These are phyloP conservation scores for Scedosporium boydii DNA, from an alignment of 2,329 filamentous ascomycete species.

Conservation along the genomic window DNA sequence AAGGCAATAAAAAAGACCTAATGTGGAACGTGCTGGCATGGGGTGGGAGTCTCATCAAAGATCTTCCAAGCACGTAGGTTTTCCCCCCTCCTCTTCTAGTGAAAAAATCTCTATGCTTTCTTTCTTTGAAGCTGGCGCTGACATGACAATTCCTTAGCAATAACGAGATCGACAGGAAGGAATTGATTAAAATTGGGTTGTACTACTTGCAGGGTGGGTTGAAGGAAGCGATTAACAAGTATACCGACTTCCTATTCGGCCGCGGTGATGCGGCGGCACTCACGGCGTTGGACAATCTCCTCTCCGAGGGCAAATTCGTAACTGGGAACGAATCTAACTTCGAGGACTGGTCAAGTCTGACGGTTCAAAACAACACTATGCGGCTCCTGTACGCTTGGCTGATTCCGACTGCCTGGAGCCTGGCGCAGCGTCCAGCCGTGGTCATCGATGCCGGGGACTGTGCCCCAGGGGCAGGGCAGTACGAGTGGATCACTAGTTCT, in stretches of 20 bases:
- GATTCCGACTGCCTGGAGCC: not conserved
- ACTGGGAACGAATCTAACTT: not conserved
- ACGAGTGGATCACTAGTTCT: not conserved
- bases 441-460: not conserved
- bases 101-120: not conserved
- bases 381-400: not conserved
- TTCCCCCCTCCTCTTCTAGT: not conserved
- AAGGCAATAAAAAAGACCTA: not conserved
- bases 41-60: not conserved
- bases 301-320: not conserved
- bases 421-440: not conserved
- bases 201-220: not conserved
- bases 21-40: not conserved
- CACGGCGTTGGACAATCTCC: not conserved
- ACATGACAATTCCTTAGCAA: not conserved
- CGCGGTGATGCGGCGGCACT: not conserved
- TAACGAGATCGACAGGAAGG: not conserved
- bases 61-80: not conserved
- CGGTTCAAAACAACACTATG: not conserved
- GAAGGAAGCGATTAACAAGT: not conserved
- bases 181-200: not conserved
- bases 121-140: no score
- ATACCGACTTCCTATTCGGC: not conserved
- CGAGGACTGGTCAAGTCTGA: not conserved
- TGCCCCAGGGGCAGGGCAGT: not conserved